Conservation (phyloP, 2,329 filamentous ascomycete genomes). For the Ophiostoma novo-ulmi region DNA sequence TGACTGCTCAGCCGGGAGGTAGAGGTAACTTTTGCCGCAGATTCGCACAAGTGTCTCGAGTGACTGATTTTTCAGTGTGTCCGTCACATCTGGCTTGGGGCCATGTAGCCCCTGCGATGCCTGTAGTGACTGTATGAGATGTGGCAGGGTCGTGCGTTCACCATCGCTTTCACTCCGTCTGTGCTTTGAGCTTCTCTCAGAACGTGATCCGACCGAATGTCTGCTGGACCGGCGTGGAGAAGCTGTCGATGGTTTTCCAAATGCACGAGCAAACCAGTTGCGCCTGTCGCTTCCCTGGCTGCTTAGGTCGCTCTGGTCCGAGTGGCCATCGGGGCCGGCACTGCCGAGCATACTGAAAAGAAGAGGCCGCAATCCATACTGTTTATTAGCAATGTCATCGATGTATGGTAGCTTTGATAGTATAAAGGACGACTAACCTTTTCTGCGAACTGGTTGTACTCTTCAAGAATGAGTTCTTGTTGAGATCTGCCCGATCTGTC, state of each 20-base stretch:
- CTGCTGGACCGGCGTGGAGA: slow-evolving; percentile 22
- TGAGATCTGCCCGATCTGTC: slow-evolving; percentile 32
- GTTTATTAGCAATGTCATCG: slow-evolving; percentile 10
- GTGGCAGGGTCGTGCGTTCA: slow-evolving; percentile 40
- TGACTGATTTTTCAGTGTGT: slow-evolving; percentile 44
- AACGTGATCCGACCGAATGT: slow-evolving; percentile 30
- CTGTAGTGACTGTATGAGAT: slow-evolving; percentile 2
- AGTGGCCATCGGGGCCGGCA: slow-evolving; percentile 13
- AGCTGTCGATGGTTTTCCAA: slow-evolving; percentile 32
- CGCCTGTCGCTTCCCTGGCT: slow-evolving; percentile 25
- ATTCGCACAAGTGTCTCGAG: slow-evolving; percentile 57
- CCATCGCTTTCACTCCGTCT: slow-evolving; percentile 48
- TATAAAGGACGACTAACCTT: slow-evolving; percentile 40
- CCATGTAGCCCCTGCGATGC: slow-evolving; percentile 26
- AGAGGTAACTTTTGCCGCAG: slow-evolving; percentile 58
- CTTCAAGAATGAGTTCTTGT: slow-evolving; percentile 45
- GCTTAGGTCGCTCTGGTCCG: slow-evolving; percentile 10
- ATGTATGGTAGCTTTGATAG: neutral
- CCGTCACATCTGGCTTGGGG: slow-evolving; percentile 39
- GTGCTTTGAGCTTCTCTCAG: slow-evolving; percentile 36
- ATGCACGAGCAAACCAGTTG: slow-evolving; percentile 35
- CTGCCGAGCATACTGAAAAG: neutral
- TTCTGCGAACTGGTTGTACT: slow-evolving; percentile 57
- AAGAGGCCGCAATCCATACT: slow-evolving; percentile 51
- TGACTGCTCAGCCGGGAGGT: slow-evolving; percentile 55